Conservation (phyloP, 23 red algal species). For the Gracilariopsis chorda region DNA sequence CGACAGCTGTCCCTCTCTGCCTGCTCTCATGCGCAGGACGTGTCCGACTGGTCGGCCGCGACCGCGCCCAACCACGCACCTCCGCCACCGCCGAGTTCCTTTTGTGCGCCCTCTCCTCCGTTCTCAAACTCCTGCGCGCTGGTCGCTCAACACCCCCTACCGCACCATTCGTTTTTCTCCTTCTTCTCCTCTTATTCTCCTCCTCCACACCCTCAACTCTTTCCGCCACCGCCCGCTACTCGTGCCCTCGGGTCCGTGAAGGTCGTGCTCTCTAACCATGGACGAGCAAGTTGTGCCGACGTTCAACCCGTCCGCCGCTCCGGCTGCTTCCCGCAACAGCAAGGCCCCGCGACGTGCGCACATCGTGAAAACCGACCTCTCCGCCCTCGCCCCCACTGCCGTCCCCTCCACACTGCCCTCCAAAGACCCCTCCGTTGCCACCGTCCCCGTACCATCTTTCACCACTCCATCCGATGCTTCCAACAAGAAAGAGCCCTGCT, state of each 20-base stretch:
- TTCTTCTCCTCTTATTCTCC: not conserved
- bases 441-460: not conserved
- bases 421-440: not conserved
- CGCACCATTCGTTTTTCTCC: not conserved
- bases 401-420: not conserved
- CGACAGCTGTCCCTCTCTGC: too few relatives aligned
- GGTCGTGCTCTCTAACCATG: too few relatives aligned
- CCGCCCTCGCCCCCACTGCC: not conserved
- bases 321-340: not conserved
- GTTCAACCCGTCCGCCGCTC: not conserved
- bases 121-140: not conserved
- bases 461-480: not conserved
- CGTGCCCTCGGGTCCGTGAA: too few relatives aligned
- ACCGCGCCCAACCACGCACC: not conserved
- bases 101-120: not conserved
- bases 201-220: not conserved
- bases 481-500: not conserved
- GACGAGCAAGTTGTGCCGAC: conserved; percentile 41
- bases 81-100: not conserved
- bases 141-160: not conserved
- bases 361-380: not conserved
- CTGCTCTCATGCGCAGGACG: too few relatives aligned
- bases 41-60: too few relatives aligned
- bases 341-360: not conserved
- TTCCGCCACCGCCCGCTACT: not conserved